A percentile compares a stretch with the other conserved stretches of the same genome.
phyloP scores from a whole-genome alignment of 257 asterid genomes.

The Verbena officinalis region DNA sequence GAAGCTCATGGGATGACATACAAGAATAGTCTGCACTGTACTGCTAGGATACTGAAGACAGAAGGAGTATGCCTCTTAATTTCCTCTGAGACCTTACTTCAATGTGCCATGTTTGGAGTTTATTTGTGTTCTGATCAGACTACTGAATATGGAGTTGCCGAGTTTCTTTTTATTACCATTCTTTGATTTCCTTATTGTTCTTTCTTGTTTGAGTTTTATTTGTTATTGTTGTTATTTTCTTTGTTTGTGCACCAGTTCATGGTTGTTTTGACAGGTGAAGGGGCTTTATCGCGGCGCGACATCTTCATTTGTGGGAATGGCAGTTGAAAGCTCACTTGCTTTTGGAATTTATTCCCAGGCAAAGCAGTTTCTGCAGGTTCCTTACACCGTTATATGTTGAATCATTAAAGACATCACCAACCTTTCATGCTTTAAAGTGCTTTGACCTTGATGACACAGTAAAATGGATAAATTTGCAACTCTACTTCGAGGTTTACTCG shows the following conservation, averaged over 20 bases:
- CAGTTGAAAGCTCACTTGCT: constrained; percentile 88
- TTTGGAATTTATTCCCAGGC: constrained; percentile 94
- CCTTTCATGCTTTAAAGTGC: constrained; percentile 18
- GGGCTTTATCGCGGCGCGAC: constrained; percentile 95
- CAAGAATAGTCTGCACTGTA: constrained; percentile 76
- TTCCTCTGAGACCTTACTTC: constrained; percentile 31
- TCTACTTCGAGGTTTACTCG: constrained; percentile 7
- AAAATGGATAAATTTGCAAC: constrained; percentile 23
- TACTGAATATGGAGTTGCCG: constrained; percentile 6
- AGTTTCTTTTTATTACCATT: constrained; percentile 7
- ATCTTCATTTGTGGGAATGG: constrained; percentile 90
- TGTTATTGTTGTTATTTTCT: neutral
- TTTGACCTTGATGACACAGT: constrained; percentile 25
- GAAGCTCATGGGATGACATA: constrained; percentile 71
- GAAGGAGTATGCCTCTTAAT: constrained; percentile 82
- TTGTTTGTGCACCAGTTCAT: constrained; percentile 8
- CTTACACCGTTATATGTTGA: constrained; percentile 19
- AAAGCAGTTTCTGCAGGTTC: constrained; percentile 76
- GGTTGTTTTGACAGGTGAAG: constrained; percentile 60
- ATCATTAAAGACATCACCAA: neutral
- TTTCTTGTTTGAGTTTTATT: neutral
- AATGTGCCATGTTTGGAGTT: constrained; percentile 20
- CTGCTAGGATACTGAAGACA: constrained; percentile 75
- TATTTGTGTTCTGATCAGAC: constrained; percentile 8
- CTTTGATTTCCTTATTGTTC: neutral